A percentile compares a stretch with the other conserved stretches of the same genome.
These are phyloP conservation scores for Lasiodiplodia theobromae DNA, from an alignment of 2,329 filamentous ascomycete genomes.

Conservation along the genomic window DNA sequence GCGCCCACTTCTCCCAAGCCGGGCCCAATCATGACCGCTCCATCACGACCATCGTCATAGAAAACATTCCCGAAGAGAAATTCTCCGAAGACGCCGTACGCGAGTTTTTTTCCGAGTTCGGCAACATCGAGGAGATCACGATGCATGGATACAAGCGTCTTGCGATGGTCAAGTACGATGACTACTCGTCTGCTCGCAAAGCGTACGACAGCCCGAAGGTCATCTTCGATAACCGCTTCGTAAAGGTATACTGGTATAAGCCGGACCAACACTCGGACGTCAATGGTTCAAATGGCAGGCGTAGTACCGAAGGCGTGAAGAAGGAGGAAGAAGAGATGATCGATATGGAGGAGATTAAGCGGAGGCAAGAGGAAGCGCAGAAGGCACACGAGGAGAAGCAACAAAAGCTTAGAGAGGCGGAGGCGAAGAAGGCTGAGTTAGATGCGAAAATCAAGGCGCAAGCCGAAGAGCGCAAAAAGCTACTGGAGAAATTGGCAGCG, in stretches of 20 bases:
- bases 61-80: conserved; percentile 77
- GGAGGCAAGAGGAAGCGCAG: conserved; percentile 75
- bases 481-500: conserved; percentile 63
- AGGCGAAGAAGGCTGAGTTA: conserved; percentile 68
- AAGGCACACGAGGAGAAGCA: conserved; percentile 70
- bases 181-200: conserved; percentile 69
- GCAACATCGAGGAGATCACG: conserved; percentile 67
- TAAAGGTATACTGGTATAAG: conserved; percentile 82
- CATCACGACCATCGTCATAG: conserved; percentile 75
- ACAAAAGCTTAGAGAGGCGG: conserved; percentile 68
- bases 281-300: conserved; percentile 27
- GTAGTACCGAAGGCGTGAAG: conserved; percentile 31
- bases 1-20: conserved; percentile 68
- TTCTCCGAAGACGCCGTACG: conserved; percentile 71
- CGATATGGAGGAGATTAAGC: conserved; percentile 73
- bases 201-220: conserved; percentile 80
- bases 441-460: conserved; percentile 70
- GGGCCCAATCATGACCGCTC: conserved; percentile 68
- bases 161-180: conserved; percentile 73
- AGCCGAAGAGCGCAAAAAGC: conserved; percentile 68
- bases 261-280: conserved; percentile 41
- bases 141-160: conserved; percentile 72
- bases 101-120: conserved; percentile 76
- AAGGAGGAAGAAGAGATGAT: conserved; percentile 60
- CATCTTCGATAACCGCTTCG: conserved; percentile 85